These are phyloP conservation scores for Alectoria sarmentosa DNA, from an alignment of 495 filamentous ascomycete species.

Conservation along the genomic window DNA sequence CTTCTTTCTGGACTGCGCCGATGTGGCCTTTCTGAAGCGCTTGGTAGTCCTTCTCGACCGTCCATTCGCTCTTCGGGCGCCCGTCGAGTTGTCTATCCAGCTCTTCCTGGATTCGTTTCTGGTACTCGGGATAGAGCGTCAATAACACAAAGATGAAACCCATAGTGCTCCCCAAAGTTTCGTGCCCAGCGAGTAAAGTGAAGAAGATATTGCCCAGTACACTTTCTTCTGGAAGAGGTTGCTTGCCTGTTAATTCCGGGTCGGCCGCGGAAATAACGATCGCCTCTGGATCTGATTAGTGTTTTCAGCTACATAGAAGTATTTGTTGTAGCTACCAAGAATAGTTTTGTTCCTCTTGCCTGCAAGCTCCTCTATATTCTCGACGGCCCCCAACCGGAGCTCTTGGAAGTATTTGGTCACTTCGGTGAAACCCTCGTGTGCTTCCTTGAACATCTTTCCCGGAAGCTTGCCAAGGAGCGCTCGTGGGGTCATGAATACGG, in stretches of 20 bases:
- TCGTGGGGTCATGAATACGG: not conserved
- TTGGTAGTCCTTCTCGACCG: not conserved
- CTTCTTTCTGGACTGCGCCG: slow-evolving; percentile 3
- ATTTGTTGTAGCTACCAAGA: not conserved
- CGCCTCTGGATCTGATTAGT: not conserved
- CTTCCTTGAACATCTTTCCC: not conserved
- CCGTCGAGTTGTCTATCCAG: not conserved
- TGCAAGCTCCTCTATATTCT: not conserved
- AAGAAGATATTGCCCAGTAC: not conserved
- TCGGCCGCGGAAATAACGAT: not conserved
- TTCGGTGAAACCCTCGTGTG: not conserved
- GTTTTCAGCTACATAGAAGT: too few species aligned
- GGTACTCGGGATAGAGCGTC: not conserved
- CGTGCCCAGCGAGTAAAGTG: not conserved
- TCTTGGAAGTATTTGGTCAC: not conserved
- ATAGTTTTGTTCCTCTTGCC: not conserved
- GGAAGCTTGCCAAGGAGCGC: not conserved
- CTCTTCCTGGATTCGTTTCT: not conserved
- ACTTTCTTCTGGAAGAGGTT: not conserved
- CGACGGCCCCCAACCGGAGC: not conserved
- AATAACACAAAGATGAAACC: not conserved
- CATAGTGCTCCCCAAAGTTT: not conserved
- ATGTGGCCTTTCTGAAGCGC: slow-evolving; percentile 1
- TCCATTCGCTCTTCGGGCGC: not conserved
- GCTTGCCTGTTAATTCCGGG: too few species aligned